Evolutionary conservation across 1,284 basidiomycete genomes (phyloP), one percentile per base, ranked within the genome.

Genomic region (Marasmius sp.): DNA sequence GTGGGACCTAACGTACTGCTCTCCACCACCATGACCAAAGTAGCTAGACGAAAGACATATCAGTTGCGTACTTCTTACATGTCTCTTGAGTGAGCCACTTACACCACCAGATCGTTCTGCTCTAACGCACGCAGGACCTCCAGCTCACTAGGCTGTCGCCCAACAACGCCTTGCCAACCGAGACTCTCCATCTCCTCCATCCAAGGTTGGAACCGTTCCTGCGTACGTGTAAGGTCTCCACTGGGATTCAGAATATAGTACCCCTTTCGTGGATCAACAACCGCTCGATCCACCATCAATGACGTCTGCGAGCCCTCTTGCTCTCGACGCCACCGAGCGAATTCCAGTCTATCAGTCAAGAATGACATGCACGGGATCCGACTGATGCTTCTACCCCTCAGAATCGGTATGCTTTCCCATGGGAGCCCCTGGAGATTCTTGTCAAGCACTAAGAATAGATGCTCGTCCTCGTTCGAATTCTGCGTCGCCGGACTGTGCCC

Each of bases 1-100:
- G 71, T 92, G 89, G 1, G 93, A 92, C 5, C 93, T 89, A 11
- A 95, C 84, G 70, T 97, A 99, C 71, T 98, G 95, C 72, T 98
- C 96, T 1, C 87, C 97, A 10, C 97, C 96, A 1, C 95, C 94
- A 71, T 99, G 97, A 9, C 97, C 97, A 71, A 98, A 98, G 77
- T 98, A 99, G 22, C 94, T 96, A 68, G 6, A 5, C 27, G 27
- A 27, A 27, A 5, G 18, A 58, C 3, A 14, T 6, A 67, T 60
- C 22, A 62, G 54, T 61, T 16, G 61, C 51, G n/a, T 2, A 18
- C 14, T 38, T 14, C 16, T 52, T 20, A 27, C 18, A 38, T 16
- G 39, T 33, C 39, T 37, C 22, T 36, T 16, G 33, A 61, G 52
- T 64, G 56, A 51, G 51, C 41, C n/a, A 87, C 92, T 71, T 70